Evolutionary conservation across 2,329 filamentous ascomycete genomes (phyloP), one percentile per base, ranked within the genome.

Genomic region (Claviceps monticola): DNA sequence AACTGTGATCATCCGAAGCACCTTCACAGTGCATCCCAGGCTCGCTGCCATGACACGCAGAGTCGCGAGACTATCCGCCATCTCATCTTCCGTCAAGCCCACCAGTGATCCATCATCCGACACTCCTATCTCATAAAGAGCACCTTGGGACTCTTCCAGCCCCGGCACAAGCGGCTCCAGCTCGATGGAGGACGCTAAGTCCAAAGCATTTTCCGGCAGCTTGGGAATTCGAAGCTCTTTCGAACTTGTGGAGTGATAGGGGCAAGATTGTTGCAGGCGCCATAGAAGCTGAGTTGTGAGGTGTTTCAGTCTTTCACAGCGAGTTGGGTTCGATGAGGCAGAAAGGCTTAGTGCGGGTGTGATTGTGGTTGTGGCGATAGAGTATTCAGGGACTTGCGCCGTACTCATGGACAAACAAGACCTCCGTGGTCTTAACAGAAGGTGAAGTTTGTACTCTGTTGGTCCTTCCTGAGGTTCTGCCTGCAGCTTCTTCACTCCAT

Each of bases 121-220:
- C 9, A 98, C 89, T 0, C 93, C 93, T 65, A 98, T 95, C 66
- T 98, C 91, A 60, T 98, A 98, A 48, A 97, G 68, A 1, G 93
- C 93, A 5, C 93, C 93, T 58, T 88, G 84, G 16, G 89, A 96
- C 64, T 95, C 90, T 64, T 97, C 91, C 8, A 98, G 71, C 0
- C 93, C 89, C 2, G 90, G 81, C 6, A 89, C 71, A 42, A 84
- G 71, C 55, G 82, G 80, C 7, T 69, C 72, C 2, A 78, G 70
- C 53, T 73, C 71, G 49, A 75, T 64, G 7, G 74, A 68, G 21
- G 66, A 62, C 39, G 73, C 64, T 17, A 76, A 62, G 50, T 74
- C 71, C 21, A 71, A 63, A n/a, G 62, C 69, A 39, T 78, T 75
- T 51, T 90, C 82, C 0, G 88, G 87, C 3, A 95, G 69, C 54